These are phyloP conservation scores for Pestalotiopsis sp. DNA, from an alignment of 2,329 filamentous ascomycete genomes.

Conservation along the genomic window DNA sequence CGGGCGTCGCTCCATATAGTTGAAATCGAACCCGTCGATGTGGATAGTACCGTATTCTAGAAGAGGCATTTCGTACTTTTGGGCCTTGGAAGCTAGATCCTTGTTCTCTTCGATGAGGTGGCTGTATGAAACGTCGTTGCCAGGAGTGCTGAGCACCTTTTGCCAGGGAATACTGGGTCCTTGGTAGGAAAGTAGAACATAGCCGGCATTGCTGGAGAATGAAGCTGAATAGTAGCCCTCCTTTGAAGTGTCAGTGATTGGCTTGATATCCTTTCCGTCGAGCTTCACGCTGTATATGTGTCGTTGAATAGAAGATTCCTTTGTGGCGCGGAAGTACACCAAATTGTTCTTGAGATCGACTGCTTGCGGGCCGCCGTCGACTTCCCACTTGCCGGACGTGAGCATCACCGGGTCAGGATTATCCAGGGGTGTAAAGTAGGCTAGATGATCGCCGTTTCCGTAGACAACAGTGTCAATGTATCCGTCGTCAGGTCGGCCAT, in stretches of 20 bases:
- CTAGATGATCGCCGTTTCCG: slow-evolving; percentile 86
- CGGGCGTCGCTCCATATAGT: slow-evolving; percentile 82
- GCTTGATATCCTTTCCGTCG: slow-evolving; percentile 71
- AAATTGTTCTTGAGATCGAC: slow-evolving; percentile 84
- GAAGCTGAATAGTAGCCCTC: slow-evolving; percentile 82
- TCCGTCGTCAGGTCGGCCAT: slow-evolving; percentile 78
- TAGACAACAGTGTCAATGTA: slow-evolving; percentile 92
- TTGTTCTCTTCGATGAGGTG: slow-evolving; percentile 79
- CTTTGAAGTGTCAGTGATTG: slow-evolving; percentile 73
- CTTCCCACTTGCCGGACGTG: slow-evolving; percentile 90
- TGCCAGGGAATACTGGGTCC: slow-evolving; percentile 91
- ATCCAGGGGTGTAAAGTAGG: slow-evolving; percentile 89
- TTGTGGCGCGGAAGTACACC: slow-evolving; percentile 89
- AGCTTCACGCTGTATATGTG: slow-evolving; percentile 91
- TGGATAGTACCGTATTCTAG: slow-evolving; percentile 82
- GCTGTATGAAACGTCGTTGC: slow-evolving; percentile 65
- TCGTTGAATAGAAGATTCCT: slow-evolving; percentile 84
- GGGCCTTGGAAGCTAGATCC: slow-evolving; percentile 67
- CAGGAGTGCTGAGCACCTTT: slow-evolving; percentile 83
- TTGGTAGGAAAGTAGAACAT: slow-evolving; percentile 79
- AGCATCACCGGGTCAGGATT: slow-evolving; percentile 81
- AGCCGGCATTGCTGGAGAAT: slow-evolving; percentile 82
- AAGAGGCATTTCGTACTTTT: slow-evolving; percentile 79
- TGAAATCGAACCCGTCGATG: slow-evolving; percentile 75
- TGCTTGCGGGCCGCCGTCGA: slow-evolving; percentile 80